These are phyloP conservation scores for Cardiosporidium cionae DNA, from an alignment of 169 alveolate genomes.

Conservation along the genomic window DNA sequence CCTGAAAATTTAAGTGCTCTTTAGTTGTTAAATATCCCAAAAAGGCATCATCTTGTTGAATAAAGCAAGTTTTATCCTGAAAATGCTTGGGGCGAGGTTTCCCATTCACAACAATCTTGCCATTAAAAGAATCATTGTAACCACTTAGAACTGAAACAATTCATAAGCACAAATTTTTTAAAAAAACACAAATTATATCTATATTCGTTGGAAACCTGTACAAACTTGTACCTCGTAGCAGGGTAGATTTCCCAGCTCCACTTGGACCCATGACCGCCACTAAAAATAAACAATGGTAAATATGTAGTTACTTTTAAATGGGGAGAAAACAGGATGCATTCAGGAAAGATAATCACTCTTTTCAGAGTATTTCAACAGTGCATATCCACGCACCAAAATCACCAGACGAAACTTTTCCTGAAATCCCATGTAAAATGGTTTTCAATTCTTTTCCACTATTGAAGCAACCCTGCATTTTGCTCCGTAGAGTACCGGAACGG, in stretches of 20 bases:
- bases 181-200: too few species aligned
- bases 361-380: constrained; percentile 15
- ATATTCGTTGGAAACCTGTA: too few species aligned
- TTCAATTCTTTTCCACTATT: too few species aligned
- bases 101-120: constrained; percentile 38
- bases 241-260: constrained; percentile 75
- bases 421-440: constrained; percentile 15
- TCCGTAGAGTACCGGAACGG: too few species aligned
- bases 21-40: constrained; percentile 61
- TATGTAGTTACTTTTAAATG: not conserved
- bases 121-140: constrained; percentile 25
- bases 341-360: constrained; percentile 6
- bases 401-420: constrained; percentile 31
- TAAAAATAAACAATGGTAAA: not conserved
- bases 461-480: too few species aligned
- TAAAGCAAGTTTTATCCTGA: constrained; percentile 57
- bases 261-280: constrained; percentile 70
- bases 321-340: too few species aligned
- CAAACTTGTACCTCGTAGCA: constrained; percentile 45
- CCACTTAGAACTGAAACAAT: constrained; percentile 28
- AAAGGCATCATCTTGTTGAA: constrained; percentile 71
- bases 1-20: constrained; percentile 43
- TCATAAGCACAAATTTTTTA: not conserved
- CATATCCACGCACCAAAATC: constrained; percentile 34
- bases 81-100: constrained; percentile 23